Evolutionary conservation across 192 early-diverging fungal genomes (phyloP).

Genomic region (Backusella mclennaniae): DNA sequence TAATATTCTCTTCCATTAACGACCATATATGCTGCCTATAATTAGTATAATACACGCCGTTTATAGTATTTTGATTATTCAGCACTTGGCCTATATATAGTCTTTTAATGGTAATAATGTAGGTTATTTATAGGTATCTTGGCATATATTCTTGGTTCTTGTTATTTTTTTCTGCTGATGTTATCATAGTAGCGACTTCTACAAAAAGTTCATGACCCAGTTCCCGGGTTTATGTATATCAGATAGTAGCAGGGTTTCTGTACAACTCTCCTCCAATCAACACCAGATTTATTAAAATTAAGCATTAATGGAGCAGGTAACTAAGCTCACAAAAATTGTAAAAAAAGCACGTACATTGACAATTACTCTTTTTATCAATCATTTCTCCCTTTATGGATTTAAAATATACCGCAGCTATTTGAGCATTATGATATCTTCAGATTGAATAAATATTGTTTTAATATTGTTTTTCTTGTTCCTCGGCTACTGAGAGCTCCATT

Average conservation of each 20-base stretch:
- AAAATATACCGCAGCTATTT: background rate
- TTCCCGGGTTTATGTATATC: background rate
- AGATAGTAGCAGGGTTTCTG: background rate
- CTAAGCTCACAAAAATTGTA: background rate
- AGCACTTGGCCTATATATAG: too few species aligned
- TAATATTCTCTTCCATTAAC: too few species aligned
- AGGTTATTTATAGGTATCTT: too few species aligned
- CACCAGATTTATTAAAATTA: background rate
- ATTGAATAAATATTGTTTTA: background rate
- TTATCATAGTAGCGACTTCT: too few species aligned
- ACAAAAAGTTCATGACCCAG: too few species aligned
- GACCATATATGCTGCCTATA: too few species aligned
- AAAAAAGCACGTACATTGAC: background rate
- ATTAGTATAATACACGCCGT: too few species aligned
- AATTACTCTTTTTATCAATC: background rate
- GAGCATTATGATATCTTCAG: background rate
- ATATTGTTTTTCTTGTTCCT: background rate
- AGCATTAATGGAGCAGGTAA: background rate
- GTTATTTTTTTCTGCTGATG: too few species aligned
- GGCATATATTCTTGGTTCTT: too few species aligned
- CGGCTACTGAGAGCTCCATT: background rate
- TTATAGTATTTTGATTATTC: too few species aligned
- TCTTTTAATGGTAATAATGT: too few species aligned
- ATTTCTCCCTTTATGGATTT: background rate
- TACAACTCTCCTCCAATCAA: background rate